Evolutionary conservation across 2,329 filamentous ascomycete genomes (phyloP).

Genomic region (Cryphonectria naterciae): DNA sequence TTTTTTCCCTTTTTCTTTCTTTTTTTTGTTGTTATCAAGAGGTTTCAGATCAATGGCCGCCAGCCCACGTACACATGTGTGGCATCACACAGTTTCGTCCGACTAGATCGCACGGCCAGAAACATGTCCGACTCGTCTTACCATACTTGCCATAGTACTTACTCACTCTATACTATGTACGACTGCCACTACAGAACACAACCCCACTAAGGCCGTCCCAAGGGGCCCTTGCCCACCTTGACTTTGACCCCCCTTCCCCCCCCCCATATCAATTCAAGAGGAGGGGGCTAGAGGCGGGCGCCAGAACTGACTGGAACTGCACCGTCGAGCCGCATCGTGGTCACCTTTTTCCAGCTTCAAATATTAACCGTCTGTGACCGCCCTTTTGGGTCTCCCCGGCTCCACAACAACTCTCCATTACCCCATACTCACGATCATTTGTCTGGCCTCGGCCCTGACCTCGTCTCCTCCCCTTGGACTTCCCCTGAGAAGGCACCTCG

Average conservation of each 20-base stretch:
- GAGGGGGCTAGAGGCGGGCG: background rate
- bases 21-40: background rate
- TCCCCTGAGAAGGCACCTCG: conserved; percentile 9
- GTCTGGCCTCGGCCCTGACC: conserved; percentile 3
- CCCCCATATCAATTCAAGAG: background rate
- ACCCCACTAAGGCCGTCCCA: background rate
- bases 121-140: background rate
- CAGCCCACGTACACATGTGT: background rate
- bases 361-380: conserved; percentile 23
- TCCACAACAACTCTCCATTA: background rate
- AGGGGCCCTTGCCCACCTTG: background rate
- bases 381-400: conserved; percentile 19
- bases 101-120: background rate
- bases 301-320: conserved; percentile 3
- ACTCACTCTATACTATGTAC: too few species aligned
- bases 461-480: background rate
- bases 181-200: background rate
- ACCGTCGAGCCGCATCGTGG: conserved; percentile 4
- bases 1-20: background rate
- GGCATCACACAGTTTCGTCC: background rate
- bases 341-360: background rate
- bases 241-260: too few species aligned
- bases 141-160: background rate
- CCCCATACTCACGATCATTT: conserved; percentile 15
- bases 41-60: background rate